Evolutionary conservation across 1,284 basidiomycete species (phyloP), one percentile per base, ranked within the genome.

Genomic region (Melampsora americana): DNA sequence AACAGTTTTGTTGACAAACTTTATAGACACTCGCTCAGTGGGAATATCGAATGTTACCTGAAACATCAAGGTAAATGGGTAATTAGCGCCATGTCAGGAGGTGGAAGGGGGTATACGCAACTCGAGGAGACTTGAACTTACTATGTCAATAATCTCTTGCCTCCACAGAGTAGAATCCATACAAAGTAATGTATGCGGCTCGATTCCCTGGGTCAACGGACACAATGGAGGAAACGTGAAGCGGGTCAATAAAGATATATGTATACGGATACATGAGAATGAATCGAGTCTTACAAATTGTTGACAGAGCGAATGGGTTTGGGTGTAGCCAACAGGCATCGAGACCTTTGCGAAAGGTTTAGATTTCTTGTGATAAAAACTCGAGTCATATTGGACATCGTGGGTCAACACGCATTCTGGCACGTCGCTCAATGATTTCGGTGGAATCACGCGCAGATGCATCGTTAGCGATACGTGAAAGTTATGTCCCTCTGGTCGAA

Each of bases 121-220:
- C 69, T 65, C 30, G 0, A 35, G 35, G 20, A 71, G 60, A 64
- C 64, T 61, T 28, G 50, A 64, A 50, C 48, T 26, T 61, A 71
- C 69, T 28, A 30, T 44, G 26, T 71, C 69, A 32, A 71, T 61
- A 30, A 71, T 71, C 26, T 71, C 35, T 30, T 62, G 56, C 32
- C 69, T 56, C 69, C 69, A 71, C 35, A 71, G 26, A 39, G 59
- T 61, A 46, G 59, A 61, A 28, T 71, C 69, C 69, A 71, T 48
- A 30, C 69, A 71, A 39, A 71, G 69, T 11, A 61, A 46, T 28
- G 69, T 62, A 61, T 62, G 69, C 20, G 69, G 69, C 61, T 46
- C 61, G 26, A 71, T 71, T 9, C 60, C 69, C 69, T 71, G 32
- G 16, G 42, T 44, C 42, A 26, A 53, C 32, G 28, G n/a, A 39